Evolutionary conservation across 192 early-diverging fungal genomes (phyloP), one percentile per base, ranked within the genome.

Genomic region (Coemansia sp.): DNA sequence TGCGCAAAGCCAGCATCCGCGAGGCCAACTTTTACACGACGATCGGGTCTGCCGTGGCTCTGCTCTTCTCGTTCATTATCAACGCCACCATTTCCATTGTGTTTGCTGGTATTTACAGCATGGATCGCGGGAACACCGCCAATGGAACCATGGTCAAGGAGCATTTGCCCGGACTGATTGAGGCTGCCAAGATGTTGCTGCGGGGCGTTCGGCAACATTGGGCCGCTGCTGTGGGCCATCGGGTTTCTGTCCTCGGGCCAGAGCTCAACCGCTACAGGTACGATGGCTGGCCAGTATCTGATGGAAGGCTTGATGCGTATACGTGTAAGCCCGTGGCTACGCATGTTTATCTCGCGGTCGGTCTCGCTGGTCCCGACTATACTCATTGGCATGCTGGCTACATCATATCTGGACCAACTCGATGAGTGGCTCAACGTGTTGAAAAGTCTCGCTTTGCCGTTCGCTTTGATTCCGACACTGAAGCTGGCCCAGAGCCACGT

Each of bases 201-300:
- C 9, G 65, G 66, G 5, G 84, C 88, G 14, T 75, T 96, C 29
- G 94, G 93, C 13, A 59, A 60, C 24, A 41, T 51, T 2, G 78
- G 81, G 1, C 89, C 93, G 5, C 84, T 86, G 65, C 74, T 93
- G 17, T 96, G 93, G 89, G 94, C 93, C 8, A 68, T 91, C 19
- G 94, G 92, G 4, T 69, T 96, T 44, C 72, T 96, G 21, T 86
- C 89, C 1, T 89, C 93, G 2, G 94, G 94, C 0, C 93, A 95
- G 77, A 89, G 85, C 64, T 91, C 90, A 2, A 93, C 93, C 2
- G 93, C 94, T 59, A 94, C 94, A 9, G 93, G 93, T 3, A 95
- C 93, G 14, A 83, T 96, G 78, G 93, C 94, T 0, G 94, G 94
- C 6, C 93, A 95, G 81, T 92, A 92, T 69, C 87, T 93, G 36